A percentile compares a stretch with the other conserved stretches of the same genome.
phyloP scores from a whole-genome alignment of 768 basidiomycete genomes.

The Xanthoconium purpureum region DNA sequence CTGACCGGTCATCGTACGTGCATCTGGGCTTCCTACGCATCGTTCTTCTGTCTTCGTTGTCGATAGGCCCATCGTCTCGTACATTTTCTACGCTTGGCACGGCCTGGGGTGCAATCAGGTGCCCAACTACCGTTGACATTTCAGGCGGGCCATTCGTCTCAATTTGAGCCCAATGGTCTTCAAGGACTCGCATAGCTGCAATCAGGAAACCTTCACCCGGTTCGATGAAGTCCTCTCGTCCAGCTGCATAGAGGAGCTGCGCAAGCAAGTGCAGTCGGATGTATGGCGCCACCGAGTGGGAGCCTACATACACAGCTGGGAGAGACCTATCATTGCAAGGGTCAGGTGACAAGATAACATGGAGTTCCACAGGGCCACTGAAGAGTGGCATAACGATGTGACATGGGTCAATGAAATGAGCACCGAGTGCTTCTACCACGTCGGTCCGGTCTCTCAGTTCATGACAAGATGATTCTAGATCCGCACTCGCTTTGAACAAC shows the following conservation, averaged over 20 bases:
- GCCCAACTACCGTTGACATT: conserved; percentile 59
- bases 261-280: conserved; percentile 80
- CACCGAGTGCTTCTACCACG: conserved; percentile 57
- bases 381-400: conserved; percentile 63
- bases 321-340: conserved; percentile 42
- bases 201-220: conserved; percentile 71
- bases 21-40: conserved; percentile 2
- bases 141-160: conserved; percentile 75
- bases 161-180: conserved; percentile 64
- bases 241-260: conserved; percentile 54
- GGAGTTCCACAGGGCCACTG: conserved; percentile 61
- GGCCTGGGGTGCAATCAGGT: conserved; percentile 14
- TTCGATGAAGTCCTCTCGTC: conserved; percentile 53
- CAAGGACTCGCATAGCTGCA: conserved; percentile 64
- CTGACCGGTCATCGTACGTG: conserved; percentile 42
- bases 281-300: conserved; percentile 68
- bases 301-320: conserved; percentile 74
- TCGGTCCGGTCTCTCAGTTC: conserved; percentile 27
- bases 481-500: conserved; percentile 35
- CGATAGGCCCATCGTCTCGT: not conserved
- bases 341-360: conserved; percentile 52
- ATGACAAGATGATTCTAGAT: conserved; percentile 11
- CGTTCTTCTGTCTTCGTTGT: not conserved
- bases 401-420: conserved; percentile 41
- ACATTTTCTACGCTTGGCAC: conserved; percentile 16